Conservation (phyloP, 2,329 filamentous ascomycete genomes). For the Blumeriella jaapii region DNA sequence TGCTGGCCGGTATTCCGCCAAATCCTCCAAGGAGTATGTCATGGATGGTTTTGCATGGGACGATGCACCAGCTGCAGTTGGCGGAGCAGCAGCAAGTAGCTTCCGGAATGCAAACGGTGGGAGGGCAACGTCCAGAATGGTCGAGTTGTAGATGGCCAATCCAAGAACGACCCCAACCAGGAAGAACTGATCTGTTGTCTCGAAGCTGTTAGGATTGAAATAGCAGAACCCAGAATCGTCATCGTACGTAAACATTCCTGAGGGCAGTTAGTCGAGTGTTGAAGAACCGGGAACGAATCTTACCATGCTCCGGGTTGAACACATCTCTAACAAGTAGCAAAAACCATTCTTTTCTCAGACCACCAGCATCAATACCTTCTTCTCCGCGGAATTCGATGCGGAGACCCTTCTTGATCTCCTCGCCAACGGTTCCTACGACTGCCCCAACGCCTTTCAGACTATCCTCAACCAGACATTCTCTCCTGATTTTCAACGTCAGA, state of each 20-base stretch:
- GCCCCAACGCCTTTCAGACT: constrained; percentile 77
- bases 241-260: constrained; percentile 86
- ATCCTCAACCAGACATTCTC: constrained; percentile 81
- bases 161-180: constrained; percentile 80
- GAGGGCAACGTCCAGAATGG: constrained; percentile 77
- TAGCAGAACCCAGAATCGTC: constrained; percentile 86
- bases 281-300: constrained; percentile 21
- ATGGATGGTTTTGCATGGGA: constrained; percentile 49
- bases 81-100: constrained; percentile 65
- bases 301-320: constrained; percentile 83
- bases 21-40: constrained; percentile 67
- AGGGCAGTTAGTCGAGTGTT: constrained; percentile 9
- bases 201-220: constrained; percentile 83
- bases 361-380: constrained; percentile 84
- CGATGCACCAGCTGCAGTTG: constrained; percentile 40
- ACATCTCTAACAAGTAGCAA: constrained; percentile 77
- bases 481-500: constrained; percentile 62
- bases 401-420: constrained; percentile 83
- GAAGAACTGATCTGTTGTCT: constrained; percentile 86
- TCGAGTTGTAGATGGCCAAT: constrained; percentile 89
- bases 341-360: constrained; percentile 91
- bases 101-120: constrained; percentile 87
- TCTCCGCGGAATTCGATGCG: constrained; percentile 79
- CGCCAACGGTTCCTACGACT: constrained; percentile 66
- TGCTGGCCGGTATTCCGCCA: constrained; percentile 68